Conservation (phyloP, 371 early-diverging fungal species). For the Mortierella sp. region DNA sequence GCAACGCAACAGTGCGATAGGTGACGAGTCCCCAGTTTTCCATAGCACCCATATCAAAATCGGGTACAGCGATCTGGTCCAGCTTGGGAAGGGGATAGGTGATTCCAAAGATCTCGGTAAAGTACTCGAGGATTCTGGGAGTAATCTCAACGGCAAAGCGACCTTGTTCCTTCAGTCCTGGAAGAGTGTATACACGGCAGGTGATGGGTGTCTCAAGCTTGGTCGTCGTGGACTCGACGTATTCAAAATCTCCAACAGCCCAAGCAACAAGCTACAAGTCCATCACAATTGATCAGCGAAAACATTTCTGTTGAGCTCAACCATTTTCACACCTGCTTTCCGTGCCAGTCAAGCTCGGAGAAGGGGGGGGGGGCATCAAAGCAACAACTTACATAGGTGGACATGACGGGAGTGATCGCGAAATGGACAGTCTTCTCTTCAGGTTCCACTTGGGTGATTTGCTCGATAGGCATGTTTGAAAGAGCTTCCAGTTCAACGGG, state of each 20-base stretch:
- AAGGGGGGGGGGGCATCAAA: too few species aligned
- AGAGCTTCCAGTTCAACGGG: conserved; percentile 74
- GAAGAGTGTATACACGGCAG: conserved; percentile 83
- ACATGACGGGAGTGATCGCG: conserved; percentile 88
- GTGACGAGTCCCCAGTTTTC: conserved; percentile 98
- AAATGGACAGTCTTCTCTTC: conserved; percentile 61
- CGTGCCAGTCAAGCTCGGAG: too few species aligned
- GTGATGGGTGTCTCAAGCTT: conserved; percentile 72
- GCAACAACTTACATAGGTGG: conserved; percentile 83
- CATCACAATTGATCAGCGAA: too few species aligned
- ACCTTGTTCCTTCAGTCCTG: conserved; percentile 77
- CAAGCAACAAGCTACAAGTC: conserved; percentile 80
- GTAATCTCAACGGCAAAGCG: conserved; percentile 84
- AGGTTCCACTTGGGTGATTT: conserved; percentile 50
- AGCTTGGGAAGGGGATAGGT: conserved; percentile 90
- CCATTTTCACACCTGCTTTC: too few species aligned
- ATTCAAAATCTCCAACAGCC: conserved; percentile 90
- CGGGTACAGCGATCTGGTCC: conserved; percentile 92
- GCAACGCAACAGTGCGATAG: conserved; percentile 82
- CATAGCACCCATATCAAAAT: conserved; percentile 91
- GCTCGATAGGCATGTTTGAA: conserved; percentile 84
- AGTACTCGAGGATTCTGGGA: conserved; percentile 76
- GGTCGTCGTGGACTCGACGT: conserved; percentile 77
- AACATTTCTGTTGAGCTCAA: too few species aligned
- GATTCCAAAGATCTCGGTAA: conserved; percentile 80